Percentiles rank a stretch among this genome's conserved stretches.
phyloP scores from a whole-genome alignment of 2,329 filamentous ascomycete genomes.

The Diaporthe capsici region DNA sequence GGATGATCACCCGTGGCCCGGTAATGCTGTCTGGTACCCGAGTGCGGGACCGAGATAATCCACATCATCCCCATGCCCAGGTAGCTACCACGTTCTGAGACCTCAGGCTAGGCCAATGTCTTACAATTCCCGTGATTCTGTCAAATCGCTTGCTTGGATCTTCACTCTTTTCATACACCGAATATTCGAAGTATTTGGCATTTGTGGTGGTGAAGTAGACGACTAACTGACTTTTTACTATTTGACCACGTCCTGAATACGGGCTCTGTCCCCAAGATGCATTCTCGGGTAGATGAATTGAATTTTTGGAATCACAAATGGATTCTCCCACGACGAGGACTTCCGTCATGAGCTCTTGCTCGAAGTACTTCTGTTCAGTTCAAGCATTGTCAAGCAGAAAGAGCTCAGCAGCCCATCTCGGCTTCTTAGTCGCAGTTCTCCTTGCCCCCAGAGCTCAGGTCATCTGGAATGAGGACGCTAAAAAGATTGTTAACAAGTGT shows the following conservation, averaged over 20 bases:
- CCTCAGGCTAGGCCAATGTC: no score
- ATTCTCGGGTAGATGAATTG: not conserved
- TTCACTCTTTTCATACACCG: no score
- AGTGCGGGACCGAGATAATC: not conserved
- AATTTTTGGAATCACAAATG: not conserved
- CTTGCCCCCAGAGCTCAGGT: not conserved
- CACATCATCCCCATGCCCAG: not conserved
- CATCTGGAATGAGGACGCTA: conserved; percentile 8
- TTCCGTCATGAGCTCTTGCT: not conserved
- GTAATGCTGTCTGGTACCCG: not conserved
- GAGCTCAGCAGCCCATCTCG: not conserved
- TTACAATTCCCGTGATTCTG: not conserved
- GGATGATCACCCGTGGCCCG: not conserved
- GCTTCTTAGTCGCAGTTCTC: not conserved
- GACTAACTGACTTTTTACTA: no score
- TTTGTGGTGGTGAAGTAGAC: no score
- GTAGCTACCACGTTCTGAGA: not conserved
- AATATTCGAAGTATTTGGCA: not conserved
- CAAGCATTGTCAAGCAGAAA: no score
- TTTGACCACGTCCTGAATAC: not conserved
- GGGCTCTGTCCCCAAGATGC: not conserved
- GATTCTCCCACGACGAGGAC: not conserved
- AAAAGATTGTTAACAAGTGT: not conserved
- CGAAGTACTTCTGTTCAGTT: not conserved
- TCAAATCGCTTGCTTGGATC: no score